phyloP scores from a whole-genome alignment of 1,139 yeast species.

The Debaryomyces fabryi region DNA sequence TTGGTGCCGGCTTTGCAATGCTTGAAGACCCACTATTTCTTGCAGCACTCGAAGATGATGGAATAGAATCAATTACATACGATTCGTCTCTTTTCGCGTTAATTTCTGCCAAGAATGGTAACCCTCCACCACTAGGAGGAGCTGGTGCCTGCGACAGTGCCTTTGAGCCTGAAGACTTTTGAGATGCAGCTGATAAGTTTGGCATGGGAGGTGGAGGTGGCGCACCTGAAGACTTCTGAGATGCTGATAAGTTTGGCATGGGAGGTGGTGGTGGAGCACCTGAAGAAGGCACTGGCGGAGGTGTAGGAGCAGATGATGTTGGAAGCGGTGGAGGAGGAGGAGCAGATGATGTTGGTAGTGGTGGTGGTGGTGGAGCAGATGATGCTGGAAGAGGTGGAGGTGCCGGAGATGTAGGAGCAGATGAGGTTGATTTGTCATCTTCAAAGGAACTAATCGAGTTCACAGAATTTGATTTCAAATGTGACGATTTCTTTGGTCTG shows the following conservation, averaged over 20 bases:
- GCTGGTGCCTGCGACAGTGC: slow-evolving; percentile 27
- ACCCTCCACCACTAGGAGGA: slow-evolving; percentile 24
- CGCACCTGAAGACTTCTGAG: slow-evolving; percentile 19
- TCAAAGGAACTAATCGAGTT: slow-evolving; percentile 17
- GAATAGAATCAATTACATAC: slow-evolving; percentile 56
- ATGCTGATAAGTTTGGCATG: slow-evolving; percentile 9
- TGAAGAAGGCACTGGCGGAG: slow-evolving; percentile 14
- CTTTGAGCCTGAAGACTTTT: slow-evolving; percentile 13
- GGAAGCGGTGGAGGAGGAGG: slow-evolving; percentile 26
- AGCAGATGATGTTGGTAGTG: slow-evolving; percentile 21
- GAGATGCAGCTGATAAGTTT: slow-evolving; percentile 26
- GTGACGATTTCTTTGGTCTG: slow-evolving; percentile 35
- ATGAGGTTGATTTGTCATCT: slow-evolving; percentile 15
- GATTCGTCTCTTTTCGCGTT: slow-evolving; percentile 56
- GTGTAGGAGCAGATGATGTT: slow-evolving; percentile 17
- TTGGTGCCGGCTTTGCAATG: slow-evolving; percentile 9
- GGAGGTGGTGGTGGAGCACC: slow-evolving; percentile 16
- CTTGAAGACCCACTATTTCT: slow-evolving; percentile 5
- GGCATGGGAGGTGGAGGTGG: slow-evolving; percentile 26
- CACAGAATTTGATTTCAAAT: slow-evolving; percentile 27
- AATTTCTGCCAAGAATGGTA: slow-evolving; percentile 59
- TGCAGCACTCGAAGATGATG: slow-evolving; percentile 1
- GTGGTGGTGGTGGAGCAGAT: slow-evolving; percentile 23
- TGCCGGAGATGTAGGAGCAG: slow-evolving; percentile 16
- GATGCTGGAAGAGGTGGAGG: slow-evolving; percentile 11